These are phyloP conservation scores for Nicotiana sylvestris DNA, from an alignment of 257 asterid species.

Conservation along the genomic window DNA sequence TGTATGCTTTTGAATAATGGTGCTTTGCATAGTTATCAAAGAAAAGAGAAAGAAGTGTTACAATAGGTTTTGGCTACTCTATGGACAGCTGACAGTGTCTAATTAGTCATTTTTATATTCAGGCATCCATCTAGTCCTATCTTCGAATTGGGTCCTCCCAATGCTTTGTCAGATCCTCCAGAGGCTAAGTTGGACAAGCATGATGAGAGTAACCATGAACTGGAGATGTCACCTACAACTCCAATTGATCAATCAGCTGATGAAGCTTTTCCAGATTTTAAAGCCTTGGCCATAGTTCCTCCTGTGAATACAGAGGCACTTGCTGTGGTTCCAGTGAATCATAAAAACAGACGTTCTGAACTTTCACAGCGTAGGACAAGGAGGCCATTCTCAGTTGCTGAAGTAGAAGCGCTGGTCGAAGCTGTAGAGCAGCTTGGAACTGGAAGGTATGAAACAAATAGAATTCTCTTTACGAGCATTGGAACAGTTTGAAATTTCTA, in stretches of 20 bases:
- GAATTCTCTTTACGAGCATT: neutral
- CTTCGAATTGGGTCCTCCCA: constrained; percentile 46
- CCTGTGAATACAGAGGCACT: constrained; percentile 44
- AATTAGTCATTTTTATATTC: constrained; percentile 11
- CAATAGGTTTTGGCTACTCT: neutral
- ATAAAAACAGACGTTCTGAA: constrained; percentile 55
- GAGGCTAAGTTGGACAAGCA: constrained; percentile 33
- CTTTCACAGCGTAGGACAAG: constrained; percentile 77
- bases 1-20: neutral
- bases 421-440: constrained; percentile 12
- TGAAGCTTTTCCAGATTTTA: constrained; percentile 36
- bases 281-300: constrained; percentile 50
- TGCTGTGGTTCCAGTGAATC: constrained; percentile 48
- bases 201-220: constrained; percentile 21
- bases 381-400: constrained; percentile 54
- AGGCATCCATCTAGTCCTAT: constrained; percentile 54
- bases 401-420: no score
- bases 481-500: neutral
- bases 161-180: constrained; percentile 29
- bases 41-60: neutral
- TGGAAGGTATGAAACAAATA: constrained; percentile 52
- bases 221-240: constrained; percentile 27
- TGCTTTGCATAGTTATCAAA: neutral
- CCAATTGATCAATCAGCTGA: constrained; percentile 27
- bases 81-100: neutral